phyloP scores from a whole-genome alignment of 2,329 filamentous ascomycete genomes.

The Fusarium algeriense region DNA sequence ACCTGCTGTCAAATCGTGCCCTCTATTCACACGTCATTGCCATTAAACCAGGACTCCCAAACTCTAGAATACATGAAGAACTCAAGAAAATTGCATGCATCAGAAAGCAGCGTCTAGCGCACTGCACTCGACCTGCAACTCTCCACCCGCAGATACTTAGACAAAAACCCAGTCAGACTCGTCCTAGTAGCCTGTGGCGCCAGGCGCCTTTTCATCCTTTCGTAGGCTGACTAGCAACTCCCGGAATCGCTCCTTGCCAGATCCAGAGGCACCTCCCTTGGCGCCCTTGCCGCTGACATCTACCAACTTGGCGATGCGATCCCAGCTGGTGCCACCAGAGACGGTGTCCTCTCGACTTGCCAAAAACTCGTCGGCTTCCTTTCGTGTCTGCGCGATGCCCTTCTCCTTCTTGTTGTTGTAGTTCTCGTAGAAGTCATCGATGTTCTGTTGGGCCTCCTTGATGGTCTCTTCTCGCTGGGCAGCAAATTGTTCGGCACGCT shows the following conservation, averaged over 20 bases:
- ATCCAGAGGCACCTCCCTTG: slow-evolving; percentile 87
- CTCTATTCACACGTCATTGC: slow-evolving; percentile 49
- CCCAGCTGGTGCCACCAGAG: slow-evolving; percentile 96
- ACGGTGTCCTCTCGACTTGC: slow-evolving; percentile 91
- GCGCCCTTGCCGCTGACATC: slow-evolving; percentile 94
- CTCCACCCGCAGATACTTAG: slow-evolving; percentile 11
- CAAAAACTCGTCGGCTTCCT: slow-evolving; percentile 94
- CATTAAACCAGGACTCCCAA: slow-evolving; percentile 50
- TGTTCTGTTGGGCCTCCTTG: slow-evolving; percentile 90
- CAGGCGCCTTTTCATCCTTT: slow-evolving; percentile 90
- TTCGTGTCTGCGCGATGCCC: slow-evolving; percentile 85
- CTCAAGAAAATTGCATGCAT: slow-evolving; percentile 41
- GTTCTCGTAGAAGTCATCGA: slow-evolving; percentile 99
- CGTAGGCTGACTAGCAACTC: slow-evolving; percentile 87
- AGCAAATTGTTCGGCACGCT: slow-evolving; percentile 86
- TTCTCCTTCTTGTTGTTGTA: slow-evolving; percentile 99
- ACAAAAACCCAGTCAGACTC: slow-evolving; percentile 16
- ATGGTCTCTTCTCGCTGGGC: slow-evolving; percentile 87
- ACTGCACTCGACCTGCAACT: slow-evolving; percentile 37
- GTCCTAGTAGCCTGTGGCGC: slow-evolving; percentile 70
- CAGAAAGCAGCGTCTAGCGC: slow-evolving; percentile 37
- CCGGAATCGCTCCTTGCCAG: slow-evolving; percentile 95
- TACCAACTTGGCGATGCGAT: slow-evolving; percentile 97
- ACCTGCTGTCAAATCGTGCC: slow-evolving; percentile 30
- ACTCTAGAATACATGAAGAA: slow-evolving; percentile 49